These are phyloP conservation scores for Suzukiozyma palmioleophila DNA, from an alignment of 1,139 yeast species.

Conservation along the genomic window DNA sequence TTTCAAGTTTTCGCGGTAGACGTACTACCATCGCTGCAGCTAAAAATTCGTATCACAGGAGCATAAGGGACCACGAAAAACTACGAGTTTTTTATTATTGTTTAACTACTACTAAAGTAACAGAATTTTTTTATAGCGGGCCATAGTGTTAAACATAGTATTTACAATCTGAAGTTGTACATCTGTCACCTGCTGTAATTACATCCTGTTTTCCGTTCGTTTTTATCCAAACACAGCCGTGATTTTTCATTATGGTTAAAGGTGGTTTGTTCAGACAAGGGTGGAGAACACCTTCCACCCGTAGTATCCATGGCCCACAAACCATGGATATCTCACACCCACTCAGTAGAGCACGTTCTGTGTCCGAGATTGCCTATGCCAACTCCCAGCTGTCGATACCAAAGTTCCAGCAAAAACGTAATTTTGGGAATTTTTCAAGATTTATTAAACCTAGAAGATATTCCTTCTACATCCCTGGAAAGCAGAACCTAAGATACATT, in stretches of 20 bases:
- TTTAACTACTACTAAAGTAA: no score
- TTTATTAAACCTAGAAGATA: constrained; percentile 64
- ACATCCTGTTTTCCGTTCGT: no score
- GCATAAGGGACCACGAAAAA: no score
- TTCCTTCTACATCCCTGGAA: constrained; percentile 36
- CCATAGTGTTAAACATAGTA: no score
- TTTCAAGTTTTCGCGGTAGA: no score
- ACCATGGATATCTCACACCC: constrained; percentile 41
- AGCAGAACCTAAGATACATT: constrained; percentile 17
- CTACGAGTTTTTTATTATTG: no score
- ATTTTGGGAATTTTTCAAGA: constrained; percentile 26
- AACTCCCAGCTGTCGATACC: constrained; percentile 13
- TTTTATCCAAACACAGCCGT: no score
- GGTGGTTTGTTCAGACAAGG: neutral
- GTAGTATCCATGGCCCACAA: constrained; percentile 20
- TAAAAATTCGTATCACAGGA: no score
- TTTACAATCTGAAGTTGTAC: no score
- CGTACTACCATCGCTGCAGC: no score
- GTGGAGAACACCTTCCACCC: constrained; percentile 1
- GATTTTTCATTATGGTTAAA: neutral
- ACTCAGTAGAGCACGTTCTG: constrained; percentile 37
- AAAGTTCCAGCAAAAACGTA: constrained; percentile 16
- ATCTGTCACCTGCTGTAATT: no score
- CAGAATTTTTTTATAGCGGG: no score
- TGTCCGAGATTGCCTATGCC: constrained; percentile 28